A percentile compares a stretch with the other conserved stretches of the same genome.
Evolutionary conservation across 2,329 filamentous ascomycete genomes (phyloP).

Genomic region (Elsinoe ampelina): DNA sequence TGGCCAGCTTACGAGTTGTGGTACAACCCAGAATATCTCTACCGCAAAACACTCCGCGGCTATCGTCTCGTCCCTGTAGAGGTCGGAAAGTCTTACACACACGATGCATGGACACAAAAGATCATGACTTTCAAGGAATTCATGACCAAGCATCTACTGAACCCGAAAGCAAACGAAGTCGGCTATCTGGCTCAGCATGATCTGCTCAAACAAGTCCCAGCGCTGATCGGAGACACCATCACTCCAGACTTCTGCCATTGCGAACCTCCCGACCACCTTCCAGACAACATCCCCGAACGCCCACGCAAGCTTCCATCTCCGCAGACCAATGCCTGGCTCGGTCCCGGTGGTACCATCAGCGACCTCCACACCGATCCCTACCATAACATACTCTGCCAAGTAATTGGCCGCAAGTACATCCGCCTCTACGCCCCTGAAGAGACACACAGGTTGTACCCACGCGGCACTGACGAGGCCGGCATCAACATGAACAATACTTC

Average conservation of each 20-base stretch:
- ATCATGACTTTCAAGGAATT: conserved; percentile 69
- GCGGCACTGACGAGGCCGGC: conserved; percentile 52
- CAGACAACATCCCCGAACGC: conserved; percentile 66
- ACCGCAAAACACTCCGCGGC: conserved; percentile 64
- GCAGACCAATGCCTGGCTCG: conserved; percentile 85
- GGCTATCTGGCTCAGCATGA: conserved; percentile 91
- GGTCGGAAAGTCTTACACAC: conserved; percentile 72
- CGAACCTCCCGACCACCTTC: conserved; percentile 50
- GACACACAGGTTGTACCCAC: conserved; percentile 50
- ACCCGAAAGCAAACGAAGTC: conserved; percentile 26
- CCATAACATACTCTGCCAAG: conserved; percentile 83
- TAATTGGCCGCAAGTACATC: conserved; percentile 87
- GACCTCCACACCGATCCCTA: conserved; percentile 91
- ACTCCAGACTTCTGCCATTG: conserved; percentile 81
- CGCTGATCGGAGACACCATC: conserved; percentile 62
- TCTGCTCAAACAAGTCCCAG: conserved; percentile 72
- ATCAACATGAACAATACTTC: conserved; percentile 94
- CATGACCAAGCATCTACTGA: conserved; percentile 50
- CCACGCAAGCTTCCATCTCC: conserved; percentile 43
- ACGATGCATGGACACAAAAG: conserved; percentile 72
- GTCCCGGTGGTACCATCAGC: conserved; percentile 77
- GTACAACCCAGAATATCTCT: conserved; percentile 64
- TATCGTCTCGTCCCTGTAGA: conserved; percentile 77
- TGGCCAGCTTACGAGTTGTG: conserved; percentile 76
- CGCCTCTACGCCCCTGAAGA: conserved; percentile 67